Evolutionary conservation across 1,284 basidiomycete genomes (phyloP).

Genomic region (Gymnopus androsaceus): DNA sequence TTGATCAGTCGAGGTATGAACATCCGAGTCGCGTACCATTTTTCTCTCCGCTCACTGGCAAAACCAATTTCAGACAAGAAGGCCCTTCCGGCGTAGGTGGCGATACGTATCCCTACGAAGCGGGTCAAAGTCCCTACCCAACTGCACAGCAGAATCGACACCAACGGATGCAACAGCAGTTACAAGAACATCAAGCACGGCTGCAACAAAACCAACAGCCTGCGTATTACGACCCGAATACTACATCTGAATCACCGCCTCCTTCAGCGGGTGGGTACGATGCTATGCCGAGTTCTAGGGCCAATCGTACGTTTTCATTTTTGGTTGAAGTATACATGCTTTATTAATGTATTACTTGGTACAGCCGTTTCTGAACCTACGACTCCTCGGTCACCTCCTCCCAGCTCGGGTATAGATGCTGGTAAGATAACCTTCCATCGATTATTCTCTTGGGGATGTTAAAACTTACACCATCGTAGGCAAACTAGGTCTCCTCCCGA

Average conservation of each 20-base stretch:
- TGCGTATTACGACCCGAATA: slow-evolving; percentile 43
- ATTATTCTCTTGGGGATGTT: background rate
- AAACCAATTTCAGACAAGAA: slow-evolving; percentile 7
- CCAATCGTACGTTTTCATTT: background rate
- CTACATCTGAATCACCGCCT: slow-evolving; percentile 18
- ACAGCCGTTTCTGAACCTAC: background rate
- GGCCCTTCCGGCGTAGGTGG: slow-evolving; percentile 18
- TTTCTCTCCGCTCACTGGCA: background rate
- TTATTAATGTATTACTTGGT: background rate
- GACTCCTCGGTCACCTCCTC: slow-evolving; percentile 17
- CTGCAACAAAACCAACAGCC: slow-evolving; percentile 24
- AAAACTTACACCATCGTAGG: slow-evolving; percentile 26
- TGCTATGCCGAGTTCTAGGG: slow-evolving; percentile 15
- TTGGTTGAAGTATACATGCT: background rate
- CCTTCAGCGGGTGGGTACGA: slow-evolving; percentile 22
- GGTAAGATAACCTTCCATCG: slow-evolving; percentile 22
- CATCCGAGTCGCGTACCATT: background rate
- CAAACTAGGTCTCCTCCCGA: slow-evolving; percentile 74
- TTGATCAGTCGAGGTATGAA: slow-evolving; percentile 54
- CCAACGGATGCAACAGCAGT: slow-evolving; percentile 15
- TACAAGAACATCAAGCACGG: slow-evolving; percentile 4
- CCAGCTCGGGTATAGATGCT: slow-evolving; percentile 27
- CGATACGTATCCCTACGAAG: slow-evolving; percentile 22
- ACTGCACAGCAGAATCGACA: slow-evolving; percentile 15
- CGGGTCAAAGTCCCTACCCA: slow-evolving; percentile 15